Base-by-base conservation (phyloP, 345 rosid species). In the Moringa oleifera region DNA sequence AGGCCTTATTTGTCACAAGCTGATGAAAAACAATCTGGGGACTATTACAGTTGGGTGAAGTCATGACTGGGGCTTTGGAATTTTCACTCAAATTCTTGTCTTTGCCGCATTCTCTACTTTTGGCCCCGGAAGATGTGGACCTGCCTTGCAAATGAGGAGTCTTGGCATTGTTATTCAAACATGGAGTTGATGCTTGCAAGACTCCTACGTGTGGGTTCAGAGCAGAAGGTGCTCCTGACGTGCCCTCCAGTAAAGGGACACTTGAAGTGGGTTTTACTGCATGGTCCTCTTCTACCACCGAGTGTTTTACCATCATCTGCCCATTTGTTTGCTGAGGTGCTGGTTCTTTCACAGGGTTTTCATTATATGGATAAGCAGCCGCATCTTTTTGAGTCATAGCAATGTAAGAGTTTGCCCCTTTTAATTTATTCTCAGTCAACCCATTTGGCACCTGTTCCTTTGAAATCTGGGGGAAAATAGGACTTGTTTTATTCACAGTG, bases 391-490 rank as follows among this genome's bases (percentile, higher is more conserved):
- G 68, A 53, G 47, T 58, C 37, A 57, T 24, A 63, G 61, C 55
- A 72, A 64, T 57, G 73, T 66, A 61, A 68, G 76, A 62, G 55
- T 60, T 57, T 1, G 71, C 50, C 61, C 54, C 50, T 57, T 51
- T 50, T 36, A 53, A 47, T 61, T 68, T 71, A 25, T 68, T 53
- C 17, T 63, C 75, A 60, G 68, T 46, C 20, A 61, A 69, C 59
- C 83, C 74, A 75, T 62, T 67, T 55, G 53, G 74, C 61, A 58
- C 67, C 28, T 63, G 63, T 55, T 64, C 80, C 63, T 66, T 77
- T 22, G 58, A 23, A 36, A 66, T 67, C 55, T 81, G 83, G 69
- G 75, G 69, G 41, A 72, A 41, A 67, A 58, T 51, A 56, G 76
- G 61, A 56, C 73, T 62, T 55, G 63, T 62, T 49, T 65, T 75